phyloP scores from a whole-genome alignment of 768 basidiomycete genomes.

The Podaxis sp. region DNA sequence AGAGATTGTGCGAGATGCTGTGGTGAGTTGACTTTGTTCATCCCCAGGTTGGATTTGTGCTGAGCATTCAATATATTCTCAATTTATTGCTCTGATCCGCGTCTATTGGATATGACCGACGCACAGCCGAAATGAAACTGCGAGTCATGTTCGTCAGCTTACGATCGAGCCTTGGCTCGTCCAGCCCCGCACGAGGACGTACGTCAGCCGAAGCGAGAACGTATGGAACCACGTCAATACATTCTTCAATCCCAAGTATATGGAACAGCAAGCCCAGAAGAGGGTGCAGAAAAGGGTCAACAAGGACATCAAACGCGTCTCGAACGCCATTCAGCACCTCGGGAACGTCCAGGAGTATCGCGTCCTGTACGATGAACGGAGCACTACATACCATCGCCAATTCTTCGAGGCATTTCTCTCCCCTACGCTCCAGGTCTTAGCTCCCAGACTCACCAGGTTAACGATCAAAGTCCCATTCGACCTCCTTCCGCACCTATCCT shows the following conservation, averaged over 20 bases:
- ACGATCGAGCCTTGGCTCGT: conserved; percentile 43
- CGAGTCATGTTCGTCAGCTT: neutral
- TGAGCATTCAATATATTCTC: neutral
- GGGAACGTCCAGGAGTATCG: conserved; percentile 35
- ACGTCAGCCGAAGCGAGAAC: conserved; percentile 28
- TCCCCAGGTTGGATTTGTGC: neutral
- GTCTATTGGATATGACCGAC: neutral
- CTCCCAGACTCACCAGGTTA: conserved; percentile 31
- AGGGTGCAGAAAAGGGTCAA: conserved; percentile 33
- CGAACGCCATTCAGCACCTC: conserved; percentile 32
- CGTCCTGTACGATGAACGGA: conserved; percentile 38
- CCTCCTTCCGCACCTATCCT: conserved; percentile 32
- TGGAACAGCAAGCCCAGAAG: conserved; percentile 30
- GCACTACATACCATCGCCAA: conserved; percentile 31
- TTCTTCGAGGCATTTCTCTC: conserved; percentile 38
- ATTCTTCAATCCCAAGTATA: conserved; percentile 30
- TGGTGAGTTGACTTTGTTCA: conserved; percentile 18
- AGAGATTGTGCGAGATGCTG: conserved; percentile 24
- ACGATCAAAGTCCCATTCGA: conserved; percentile 39
- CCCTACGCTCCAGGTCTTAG: conserved; percentile 34
- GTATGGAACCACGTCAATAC: conserved; percentile 26
- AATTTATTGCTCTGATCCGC: neutral
- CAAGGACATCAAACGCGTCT: conserved; percentile 36
- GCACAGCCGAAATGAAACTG: neutral
- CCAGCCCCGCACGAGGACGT: conserved; percentile 31